Base-by-base conservation (phyloP, 208 protist genomes). In the Zelonia costaricensis region DNA sequence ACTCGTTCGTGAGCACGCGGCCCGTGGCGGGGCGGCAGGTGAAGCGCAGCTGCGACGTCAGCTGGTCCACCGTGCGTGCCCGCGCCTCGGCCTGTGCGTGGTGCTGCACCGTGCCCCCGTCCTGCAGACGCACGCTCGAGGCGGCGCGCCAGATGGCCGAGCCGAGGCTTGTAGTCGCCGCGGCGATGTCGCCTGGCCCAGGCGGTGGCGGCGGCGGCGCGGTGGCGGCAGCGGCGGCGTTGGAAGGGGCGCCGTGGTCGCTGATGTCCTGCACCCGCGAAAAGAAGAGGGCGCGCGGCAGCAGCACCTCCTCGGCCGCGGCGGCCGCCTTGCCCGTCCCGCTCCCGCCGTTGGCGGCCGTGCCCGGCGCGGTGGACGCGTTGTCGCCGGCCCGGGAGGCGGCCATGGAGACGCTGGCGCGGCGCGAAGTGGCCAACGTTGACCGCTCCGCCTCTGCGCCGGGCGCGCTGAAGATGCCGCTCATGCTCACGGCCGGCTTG, bases 231-330 rank as follows among this genome's bases (percentile, higher is more conserved):
- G 46, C 51, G 20, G 52, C 44, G 31, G 36, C 28, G 44, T 68
- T 49, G 1, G 43, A 58, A 25, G 45, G 35, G 10, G 54, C 20
- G 31, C 38, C 22, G 36, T 58, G 38, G 58, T 73, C 69, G 44
- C 66, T 78, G 23, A 88, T 69, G 40, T 85, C 79, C 31, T 77
- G 66, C n/a, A 58, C 74, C 12, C 73, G 82, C 25, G 62, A 33
- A 39, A 90, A 91, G 62, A 89, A 89, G 28, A 94, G 73, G 30
- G 80, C 88, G 13, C 82, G 81, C 25, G 88, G 88, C 12, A 91
- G 78, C 22, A 46, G 35, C 18, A 42, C 18, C 0, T 55, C 48
- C 22, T 45, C 40, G 0, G 25, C 3, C 33, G 20, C 40, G 6
- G 53, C 40, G n/a, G 15, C 44, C 7, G 40, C 15, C 2, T n/a